phyloP scores from a whole-genome alignment of 139 green algal species.

The Mychonastes homosphaera region DNA sequence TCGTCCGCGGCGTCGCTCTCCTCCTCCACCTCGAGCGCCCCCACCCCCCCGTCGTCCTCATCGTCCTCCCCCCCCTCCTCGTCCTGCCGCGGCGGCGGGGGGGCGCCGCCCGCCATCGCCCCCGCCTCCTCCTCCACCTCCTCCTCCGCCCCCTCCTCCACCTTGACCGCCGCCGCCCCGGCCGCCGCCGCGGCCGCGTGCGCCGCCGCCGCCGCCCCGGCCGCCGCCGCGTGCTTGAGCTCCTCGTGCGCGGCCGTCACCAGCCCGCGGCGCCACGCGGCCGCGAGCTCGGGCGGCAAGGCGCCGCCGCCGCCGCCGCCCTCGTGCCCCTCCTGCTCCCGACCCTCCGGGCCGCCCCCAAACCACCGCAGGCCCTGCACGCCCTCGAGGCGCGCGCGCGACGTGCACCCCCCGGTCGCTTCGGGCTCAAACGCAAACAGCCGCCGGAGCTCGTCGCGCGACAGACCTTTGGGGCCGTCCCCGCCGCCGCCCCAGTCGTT shows the following conservation, averaged over 20 bases:
- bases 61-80: not conserved
- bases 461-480: not conserved
- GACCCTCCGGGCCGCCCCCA: no score
- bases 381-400: no score
- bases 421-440: no score
- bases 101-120: not conserved
- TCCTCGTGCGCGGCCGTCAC: no score
- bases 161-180: not conserved
- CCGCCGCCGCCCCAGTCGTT: constrained; percentile 8
- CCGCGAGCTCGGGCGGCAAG: no score
- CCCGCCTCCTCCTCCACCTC: not conserved
- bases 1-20: no score
- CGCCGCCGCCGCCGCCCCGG: not conserved
- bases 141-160: not conserved
- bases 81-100: constrained; percentile 3
- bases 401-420: no score
- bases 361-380: no score
- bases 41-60: constrained; percentile 3
- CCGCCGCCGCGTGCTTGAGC: constrained; percentile 15
- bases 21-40: constrained; percentile 6
- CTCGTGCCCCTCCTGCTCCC: no score
- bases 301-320: no score
- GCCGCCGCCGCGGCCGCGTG: constrained; percentile 6
- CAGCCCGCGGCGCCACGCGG: no score
- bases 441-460: constrained; percentile 15